These are phyloP conservation scores for Carex sylvatica DNA, from an alignment of 202 grass and related monocot species.

Conservation along the genomic window DNA sequence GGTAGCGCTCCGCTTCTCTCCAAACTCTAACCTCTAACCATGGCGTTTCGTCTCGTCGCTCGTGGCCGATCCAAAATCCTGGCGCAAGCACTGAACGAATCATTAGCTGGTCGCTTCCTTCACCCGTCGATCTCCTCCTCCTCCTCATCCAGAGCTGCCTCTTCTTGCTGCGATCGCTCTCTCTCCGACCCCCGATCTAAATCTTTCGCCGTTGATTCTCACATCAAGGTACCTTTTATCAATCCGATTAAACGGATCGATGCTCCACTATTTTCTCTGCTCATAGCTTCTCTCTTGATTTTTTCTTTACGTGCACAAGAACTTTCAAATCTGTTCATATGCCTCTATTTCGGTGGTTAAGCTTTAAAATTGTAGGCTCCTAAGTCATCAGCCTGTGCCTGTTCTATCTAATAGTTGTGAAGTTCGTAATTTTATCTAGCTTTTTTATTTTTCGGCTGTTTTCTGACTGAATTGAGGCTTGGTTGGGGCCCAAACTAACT, in stretches of 20 bases:
- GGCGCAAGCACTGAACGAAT: not conserved
- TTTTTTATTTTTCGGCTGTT: not conserved
- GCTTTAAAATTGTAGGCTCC: not conserved
- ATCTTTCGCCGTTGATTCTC: conserved; percentile 10
- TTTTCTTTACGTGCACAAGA: not conserved
- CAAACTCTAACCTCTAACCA: not conserved
- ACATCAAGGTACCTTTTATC: conserved; percentile 1
- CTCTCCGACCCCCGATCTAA: conserved; percentile 20
- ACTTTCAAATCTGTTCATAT: not conserved
- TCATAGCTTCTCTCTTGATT: not conserved
- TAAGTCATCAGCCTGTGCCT: not conserved
- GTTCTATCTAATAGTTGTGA: not conserved
- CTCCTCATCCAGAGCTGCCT: conserved; percentile 7
- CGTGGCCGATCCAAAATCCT: conserved; percentile 23
- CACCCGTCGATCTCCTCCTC: not conserved
- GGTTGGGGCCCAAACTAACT: not conserved
- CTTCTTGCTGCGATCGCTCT: not conserved
- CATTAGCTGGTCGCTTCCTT: not conserved
- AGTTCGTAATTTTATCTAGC: not conserved
- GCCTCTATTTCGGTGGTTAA: not conserved
- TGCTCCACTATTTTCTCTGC: not conserved
- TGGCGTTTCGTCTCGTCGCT: conserved; percentile 25
- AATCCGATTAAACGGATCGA: not conserved
- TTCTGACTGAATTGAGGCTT: not conserved
- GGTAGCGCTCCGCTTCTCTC: not conserved